A percentile compares a stretch with the other conserved stretches of the same genome.
Evolutionary conservation across 2,329 filamentous ascomycete species (phyloP).

Genomic region (Xylariaceae sp.): DNA sequence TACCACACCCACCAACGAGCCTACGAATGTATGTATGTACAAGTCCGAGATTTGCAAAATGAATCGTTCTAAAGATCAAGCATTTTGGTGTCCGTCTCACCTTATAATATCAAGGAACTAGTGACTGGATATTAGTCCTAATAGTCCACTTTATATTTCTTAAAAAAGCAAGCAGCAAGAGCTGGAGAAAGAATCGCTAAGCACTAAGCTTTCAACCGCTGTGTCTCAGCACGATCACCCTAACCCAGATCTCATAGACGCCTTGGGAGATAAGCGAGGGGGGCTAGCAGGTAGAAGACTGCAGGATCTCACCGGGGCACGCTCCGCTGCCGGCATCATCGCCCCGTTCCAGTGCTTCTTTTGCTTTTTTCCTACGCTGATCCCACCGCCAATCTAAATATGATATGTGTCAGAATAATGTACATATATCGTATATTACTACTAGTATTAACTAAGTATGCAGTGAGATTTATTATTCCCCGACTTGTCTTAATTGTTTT

Average conservation of each 20-base stretch:
- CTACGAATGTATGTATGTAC: background rate
- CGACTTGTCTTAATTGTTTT: background rate
- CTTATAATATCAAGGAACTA: too few species aligned
- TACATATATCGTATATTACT: background rate
- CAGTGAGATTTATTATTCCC: background rate
- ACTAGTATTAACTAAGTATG: too few species aligned
- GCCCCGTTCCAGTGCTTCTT: background rate
- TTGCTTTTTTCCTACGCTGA: background rate
- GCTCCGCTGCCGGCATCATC: background rate
- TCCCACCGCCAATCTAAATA: background rate
- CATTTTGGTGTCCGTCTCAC: too few species aligned
- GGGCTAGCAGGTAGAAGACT: background rate
- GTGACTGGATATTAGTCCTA: too few species aligned
- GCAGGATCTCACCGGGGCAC: background rate
- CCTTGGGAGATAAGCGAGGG: background rate
- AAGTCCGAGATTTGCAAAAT: background rate
- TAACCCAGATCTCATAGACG: background rate
- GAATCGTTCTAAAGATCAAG: too few species aligned
- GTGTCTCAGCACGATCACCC: background rate
- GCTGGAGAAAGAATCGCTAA: too few species aligned
- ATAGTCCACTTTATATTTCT: too few species aligned
- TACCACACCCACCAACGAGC: slow-evolving; percentile 14
- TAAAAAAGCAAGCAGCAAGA: too few species aligned
- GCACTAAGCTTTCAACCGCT: too few species aligned
- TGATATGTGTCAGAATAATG: background rate